These are phyloP conservation scores for Solanum sitiens DNA, from an alignment of 257 asterid species.

Conservation along the genomic window DNA sequence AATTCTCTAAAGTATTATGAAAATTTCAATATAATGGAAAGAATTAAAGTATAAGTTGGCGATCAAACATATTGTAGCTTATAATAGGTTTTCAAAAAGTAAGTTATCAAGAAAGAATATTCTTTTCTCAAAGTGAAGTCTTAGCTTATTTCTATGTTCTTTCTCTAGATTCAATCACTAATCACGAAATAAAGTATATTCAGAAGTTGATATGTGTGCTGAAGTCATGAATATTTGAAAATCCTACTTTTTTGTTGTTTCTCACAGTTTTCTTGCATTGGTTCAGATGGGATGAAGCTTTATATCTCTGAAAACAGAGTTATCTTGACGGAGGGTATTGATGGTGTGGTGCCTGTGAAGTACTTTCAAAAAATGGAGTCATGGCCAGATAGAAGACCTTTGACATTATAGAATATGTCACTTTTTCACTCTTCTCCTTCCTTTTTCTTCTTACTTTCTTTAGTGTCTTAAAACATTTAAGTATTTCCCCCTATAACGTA, in stretches of 20 bases:
- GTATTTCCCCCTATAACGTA: too few species aligned
- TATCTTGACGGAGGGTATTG: conserved; percentile 85
- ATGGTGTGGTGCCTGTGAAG: conserved; percentile 67
- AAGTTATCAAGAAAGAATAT: neutral
- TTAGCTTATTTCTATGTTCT: neutral
- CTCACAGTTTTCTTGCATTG: neutral
- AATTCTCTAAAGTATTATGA: neutral
- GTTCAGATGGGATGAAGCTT: conserved; percentile 82
- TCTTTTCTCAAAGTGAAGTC: neutral
- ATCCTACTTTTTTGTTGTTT: neutral
- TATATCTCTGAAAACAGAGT: conserved; percentile 82
- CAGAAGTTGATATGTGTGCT: neutral
- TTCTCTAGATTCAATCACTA: neutral
- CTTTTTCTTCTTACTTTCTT: neutral
- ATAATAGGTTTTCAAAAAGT: neutral
- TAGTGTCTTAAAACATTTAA: neutral
- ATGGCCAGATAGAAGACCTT: conserved; percentile 64
- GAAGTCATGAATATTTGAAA: neutral
- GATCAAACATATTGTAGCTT: neutral
- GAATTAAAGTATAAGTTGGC: neutral
- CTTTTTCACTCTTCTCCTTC: neutral
- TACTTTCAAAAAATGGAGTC: conserved; percentile 74
- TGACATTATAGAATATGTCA: conserved; percentile 10
- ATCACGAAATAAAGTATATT: neutral
- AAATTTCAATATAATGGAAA: neutral